phyloP scores from a whole-genome alignment of 192 early-diverging fungal genomes.

The Backusella luteola region DNA sequence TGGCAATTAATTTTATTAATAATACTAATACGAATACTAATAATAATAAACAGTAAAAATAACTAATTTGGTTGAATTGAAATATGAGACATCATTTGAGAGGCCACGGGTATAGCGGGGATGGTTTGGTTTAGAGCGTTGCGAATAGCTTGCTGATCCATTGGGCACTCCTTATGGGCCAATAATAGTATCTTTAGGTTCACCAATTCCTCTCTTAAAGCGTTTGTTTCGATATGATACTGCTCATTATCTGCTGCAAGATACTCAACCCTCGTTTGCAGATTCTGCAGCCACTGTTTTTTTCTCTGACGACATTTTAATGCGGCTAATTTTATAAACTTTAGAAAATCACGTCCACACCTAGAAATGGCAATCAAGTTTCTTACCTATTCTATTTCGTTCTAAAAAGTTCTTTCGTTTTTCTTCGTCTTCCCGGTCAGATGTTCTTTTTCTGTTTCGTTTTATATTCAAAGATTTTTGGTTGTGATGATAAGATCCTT shows the following conservation, averaged over 20 bases:
- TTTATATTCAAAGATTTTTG: not conserved
- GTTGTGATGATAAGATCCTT: not conserved
- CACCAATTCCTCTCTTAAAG: slow-evolving; percentile 68
- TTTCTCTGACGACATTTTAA: slow-evolving; percentile 92
- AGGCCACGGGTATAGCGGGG: not conserved
- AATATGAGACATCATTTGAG: slow-evolving; percentile 37
- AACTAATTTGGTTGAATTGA: not conserved
- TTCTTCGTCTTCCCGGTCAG: slow-evolving; percentile 56
- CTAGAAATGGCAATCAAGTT: not conserved
- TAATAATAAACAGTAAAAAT: not conserved
- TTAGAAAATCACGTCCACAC: not conserved
- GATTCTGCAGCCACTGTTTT: slow-evolving; percentile 84
- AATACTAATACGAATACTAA: not conserved
- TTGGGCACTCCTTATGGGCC: slow-evolving; percentile 74
- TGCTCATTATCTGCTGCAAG: slow-evolving; percentile 66
- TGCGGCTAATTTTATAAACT: slow-evolving; percentile 54
- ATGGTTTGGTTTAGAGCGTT: slow-evolving; percentile 50
- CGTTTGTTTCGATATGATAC: slow-evolving; percentile 50
- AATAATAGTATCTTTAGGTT: slow-evolving; percentile 75
- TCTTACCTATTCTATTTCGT: slow-evolving; percentile 79
- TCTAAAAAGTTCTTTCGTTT: slow-evolving; percentile 85
- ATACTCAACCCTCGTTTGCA: slow-evolving; percentile 66
- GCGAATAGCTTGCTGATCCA: slow-evolving; percentile 43
- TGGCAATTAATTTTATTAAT: slow-evolving; percentile 17
- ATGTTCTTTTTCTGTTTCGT: not conserved